Base-by-base conservation (phyloP, 106 monocot species). In the Amphibolis antarctica region DNA sequence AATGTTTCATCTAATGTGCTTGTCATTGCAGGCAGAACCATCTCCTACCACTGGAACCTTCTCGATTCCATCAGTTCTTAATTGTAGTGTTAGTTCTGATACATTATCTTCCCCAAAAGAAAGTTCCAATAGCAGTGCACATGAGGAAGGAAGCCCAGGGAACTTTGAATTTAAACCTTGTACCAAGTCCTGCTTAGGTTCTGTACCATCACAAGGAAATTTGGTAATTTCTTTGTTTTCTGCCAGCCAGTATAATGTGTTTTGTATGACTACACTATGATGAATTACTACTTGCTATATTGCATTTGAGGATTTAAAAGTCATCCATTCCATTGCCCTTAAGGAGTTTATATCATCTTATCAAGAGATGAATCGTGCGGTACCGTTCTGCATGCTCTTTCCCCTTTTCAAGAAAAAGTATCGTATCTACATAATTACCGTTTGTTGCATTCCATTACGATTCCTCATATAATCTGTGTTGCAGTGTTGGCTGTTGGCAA, bases 21-120 rank as follows among this genome's bases (percentile, higher is more conserved):
- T 21, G 25, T 18, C 44, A 13, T 28, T 85, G 55, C 82, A 96
- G 94, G 84, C 78, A 28, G 94, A 90, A 51, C 86, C 94, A 29
- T 96, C 94, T 18, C 94, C 94, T 36, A 96, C 94, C 10, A 89
- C 94, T n/a, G 94, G 94, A 31, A 82, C 89, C 18, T 84, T 89
- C 59, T 70, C 57, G 11, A 75, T 86, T 64, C 62, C 82, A 20
- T 77, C 77, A 13, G 26, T 76, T 11, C 50, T 75, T 46, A 69
- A 65, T 30, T 62, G 64, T 45, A 66, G 51, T 57, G 66, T 69
- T 51, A 28, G 66, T 59, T 77, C 78, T 17, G 61, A 69, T 19
- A 49, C 59, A 50, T 44, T 71, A 31, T 67, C 71, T 73, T 85
- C 89, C 68, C 83, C 86, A 63, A 86, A 77, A 36, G 84, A 76